Base-by-base conservation (phyloP, 257 asterid genomes). In the Fraxinus americana region DNA sequence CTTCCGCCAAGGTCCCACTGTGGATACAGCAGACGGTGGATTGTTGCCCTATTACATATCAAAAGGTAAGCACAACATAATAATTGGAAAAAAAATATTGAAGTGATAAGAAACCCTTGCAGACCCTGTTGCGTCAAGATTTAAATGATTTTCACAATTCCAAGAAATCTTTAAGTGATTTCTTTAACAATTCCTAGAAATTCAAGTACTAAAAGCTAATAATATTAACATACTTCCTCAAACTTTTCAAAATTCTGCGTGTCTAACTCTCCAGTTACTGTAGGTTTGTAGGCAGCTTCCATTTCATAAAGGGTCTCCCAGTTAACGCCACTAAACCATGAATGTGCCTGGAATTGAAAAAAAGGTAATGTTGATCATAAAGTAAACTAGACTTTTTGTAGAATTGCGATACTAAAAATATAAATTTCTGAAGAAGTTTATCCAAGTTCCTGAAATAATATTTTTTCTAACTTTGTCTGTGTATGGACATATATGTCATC, bases 1-100 rank as follows among this genome's bases (percentile, higher is more conserved):
- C 97, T 95, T 95, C 76, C 99, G 89, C 99, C 99, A 95, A 17
- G 98, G 98, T 82, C 99, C 99, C 2, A 95, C 97, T 86, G 87
- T 84, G 78, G 99, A 97, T 35, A 83, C 73, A 29, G 86, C 67
- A 2, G 92, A 93, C 23, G 92, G 91, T 76, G 92, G 86, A 80
- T 83, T 88, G 76, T 90, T 92, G 70, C 87, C 94, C 99, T 95
- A 78, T 73, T 70, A 80, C 77, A 74, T 52, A 78, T 35, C 63
- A 72, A 75, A 76, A 69, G 36, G 59, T 11, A 52, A 16, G 50
- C 67, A 25, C 29, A 71, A 50, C 74, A 74, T 74, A 70, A 57
- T 71, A 77, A 61, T 23, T 36, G 19, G 43, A 76, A 19, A 67
- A 21, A 67, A 1, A 52, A 25, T 21, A 63, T 43, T 35, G 65